Conservation (phyloP, 176 grass and related monocot genomes). For the Lolium multiflorum region DNA sequence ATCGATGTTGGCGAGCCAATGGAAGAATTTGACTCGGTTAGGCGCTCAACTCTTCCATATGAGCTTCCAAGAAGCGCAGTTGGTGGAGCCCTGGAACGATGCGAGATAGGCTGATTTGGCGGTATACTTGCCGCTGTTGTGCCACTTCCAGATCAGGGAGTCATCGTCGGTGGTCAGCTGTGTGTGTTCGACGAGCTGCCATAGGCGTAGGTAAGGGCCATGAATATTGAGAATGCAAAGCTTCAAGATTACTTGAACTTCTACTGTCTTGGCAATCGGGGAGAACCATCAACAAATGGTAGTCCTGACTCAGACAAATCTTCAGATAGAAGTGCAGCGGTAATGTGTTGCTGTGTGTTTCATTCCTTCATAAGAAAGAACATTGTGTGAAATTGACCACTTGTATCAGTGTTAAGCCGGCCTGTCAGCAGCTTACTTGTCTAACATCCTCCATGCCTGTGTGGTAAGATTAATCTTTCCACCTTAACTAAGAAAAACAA, state of each 20-base stretch:
- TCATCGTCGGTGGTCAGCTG: no score
- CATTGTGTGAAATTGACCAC: not conserved
- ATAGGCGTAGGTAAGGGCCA: no score
- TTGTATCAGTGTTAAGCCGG: not conserved
- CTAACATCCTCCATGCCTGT: not conserved
- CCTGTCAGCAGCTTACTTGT: not conserved
- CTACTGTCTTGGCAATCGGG: slow-evolving; percentile 89
- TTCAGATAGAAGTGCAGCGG: slow-evolving; percentile 66
- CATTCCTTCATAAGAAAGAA: slow-evolving; percentile 28
- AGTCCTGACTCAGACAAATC: slow-evolving; percentile 58
- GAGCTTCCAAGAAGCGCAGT: no score
- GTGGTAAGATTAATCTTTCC: not conserved
- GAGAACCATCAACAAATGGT: slow-evolving; percentile 51
- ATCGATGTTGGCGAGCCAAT: no score
- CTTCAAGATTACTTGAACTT: slow-evolving; percentile 97
- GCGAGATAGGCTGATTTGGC: no score
- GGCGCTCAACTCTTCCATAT: no score
- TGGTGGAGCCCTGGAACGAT: no score
- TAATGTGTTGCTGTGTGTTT: slow-evolving; percentile 53
- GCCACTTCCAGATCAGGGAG: no score
- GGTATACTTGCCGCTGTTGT: no score
- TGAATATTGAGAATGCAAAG: slow-evolving; percentile 62
- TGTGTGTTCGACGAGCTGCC: no score
- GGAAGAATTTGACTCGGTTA: no score
- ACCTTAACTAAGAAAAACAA: not conserved